A percentile compares a stretch with the other conserved stretches of the same genome.
Evolutionary conservation across 345 rosid genomes (phyloP).

Genomic region (Trapa bicornis): DNA sequence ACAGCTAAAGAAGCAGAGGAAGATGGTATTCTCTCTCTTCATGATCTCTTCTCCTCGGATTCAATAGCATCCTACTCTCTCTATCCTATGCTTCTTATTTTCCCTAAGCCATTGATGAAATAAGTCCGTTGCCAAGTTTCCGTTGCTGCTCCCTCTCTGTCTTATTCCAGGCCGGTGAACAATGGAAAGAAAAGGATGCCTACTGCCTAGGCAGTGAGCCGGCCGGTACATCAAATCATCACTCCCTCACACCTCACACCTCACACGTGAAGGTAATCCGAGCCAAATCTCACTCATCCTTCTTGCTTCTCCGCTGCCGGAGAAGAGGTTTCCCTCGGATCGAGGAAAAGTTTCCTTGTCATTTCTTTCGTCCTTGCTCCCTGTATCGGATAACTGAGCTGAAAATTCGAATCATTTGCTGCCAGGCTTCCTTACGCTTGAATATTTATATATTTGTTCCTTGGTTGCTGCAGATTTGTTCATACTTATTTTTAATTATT

Average conservation of each 20-base stretch:
- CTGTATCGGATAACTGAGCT: constrained; percentile 5
- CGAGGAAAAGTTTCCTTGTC: constrained; percentile 2
- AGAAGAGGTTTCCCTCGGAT: background rate
- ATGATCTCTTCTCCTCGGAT: background rate
- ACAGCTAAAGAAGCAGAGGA: background rate
- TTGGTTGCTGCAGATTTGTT: background rate
- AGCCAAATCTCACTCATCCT: no score
- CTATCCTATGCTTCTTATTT: background rate
- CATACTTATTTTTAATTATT: background rate
- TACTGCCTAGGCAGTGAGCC: background rate
- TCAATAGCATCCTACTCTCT: background rate
- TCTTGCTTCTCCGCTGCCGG: background rate
- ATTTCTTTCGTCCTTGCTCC: background rate
- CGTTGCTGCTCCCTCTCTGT: constrained; percentile 8
- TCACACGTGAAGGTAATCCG: background rate
- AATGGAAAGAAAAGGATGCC: background rate
- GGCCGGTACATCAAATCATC: background rate
- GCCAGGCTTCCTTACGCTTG: background rate
- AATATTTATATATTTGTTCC: background rate
- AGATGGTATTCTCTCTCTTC: background rate
- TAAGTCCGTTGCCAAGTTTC: constrained; percentile 1
- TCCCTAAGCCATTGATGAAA: background rate
- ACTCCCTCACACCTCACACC: background rate
- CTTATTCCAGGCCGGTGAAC: background rate
- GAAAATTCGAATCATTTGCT: constrained; percentile 9